Conservation (phyloP, 495 filamentous ascomycete species). For the Xylaria flabelliformis region DNA sequence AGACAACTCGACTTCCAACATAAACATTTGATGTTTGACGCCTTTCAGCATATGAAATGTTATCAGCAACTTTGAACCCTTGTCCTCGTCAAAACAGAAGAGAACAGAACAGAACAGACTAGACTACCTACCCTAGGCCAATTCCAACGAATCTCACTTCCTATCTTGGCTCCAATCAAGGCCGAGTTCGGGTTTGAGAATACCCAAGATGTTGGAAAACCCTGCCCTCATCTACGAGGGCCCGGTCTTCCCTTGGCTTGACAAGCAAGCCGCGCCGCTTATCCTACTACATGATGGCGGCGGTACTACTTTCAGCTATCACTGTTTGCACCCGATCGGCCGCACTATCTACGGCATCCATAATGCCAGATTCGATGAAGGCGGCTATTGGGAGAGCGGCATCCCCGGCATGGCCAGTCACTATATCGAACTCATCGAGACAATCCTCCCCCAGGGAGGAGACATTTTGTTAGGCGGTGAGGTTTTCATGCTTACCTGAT, state of each 20-base stretch:
- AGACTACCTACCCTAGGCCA: neutral
- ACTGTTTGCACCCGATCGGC: conserved; percentile 38
- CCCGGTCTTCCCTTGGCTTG: conserved; percentile 14
- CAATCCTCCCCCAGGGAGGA: conserved; percentile 38
- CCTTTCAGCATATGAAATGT: neutral
- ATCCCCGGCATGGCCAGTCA: conserved; percentile 41
- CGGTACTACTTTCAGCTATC: conserved; percentile 47
- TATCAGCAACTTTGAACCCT: neutral
- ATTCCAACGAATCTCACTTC: neutral
- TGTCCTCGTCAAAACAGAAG: neutral
- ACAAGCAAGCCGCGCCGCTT: conserved; percentile 35
- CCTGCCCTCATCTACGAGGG: conserved; percentile 38
- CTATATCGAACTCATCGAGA: conserved; percentile 40
- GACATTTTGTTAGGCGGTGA: conserved; percentile 40
- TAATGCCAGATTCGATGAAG: conserved; percentile 43
- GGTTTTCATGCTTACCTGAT: neutral
- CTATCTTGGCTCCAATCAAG: neutral
- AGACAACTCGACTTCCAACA: neutral
- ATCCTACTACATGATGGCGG: conserved; percentile 49
- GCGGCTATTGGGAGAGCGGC: conserved; percentile 42
- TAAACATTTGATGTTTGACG: neutral
- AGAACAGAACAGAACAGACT: neutral
- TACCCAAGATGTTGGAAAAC: conserved; percentile 25
- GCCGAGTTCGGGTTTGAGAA: neutral
- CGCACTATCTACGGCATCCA: conserved; percentile 46